These are phyloP conservation scores for Russula sp. DNA, from an alignment of 768 basidiomycete genomes.

Conservation along the genomic window DNA sequence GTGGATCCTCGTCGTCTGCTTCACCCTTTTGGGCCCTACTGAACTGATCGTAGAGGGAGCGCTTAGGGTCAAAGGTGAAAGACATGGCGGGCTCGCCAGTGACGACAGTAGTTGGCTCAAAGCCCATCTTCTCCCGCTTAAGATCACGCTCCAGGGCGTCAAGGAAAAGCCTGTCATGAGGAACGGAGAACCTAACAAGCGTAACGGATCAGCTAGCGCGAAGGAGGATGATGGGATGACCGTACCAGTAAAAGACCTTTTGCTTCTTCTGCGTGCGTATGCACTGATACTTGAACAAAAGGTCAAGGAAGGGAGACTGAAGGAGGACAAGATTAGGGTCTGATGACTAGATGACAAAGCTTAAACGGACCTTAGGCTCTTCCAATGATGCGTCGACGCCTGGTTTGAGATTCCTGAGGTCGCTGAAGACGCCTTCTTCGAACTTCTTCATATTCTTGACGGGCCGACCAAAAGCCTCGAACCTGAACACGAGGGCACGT, in stretches of 20 bases:
- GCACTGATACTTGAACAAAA: slow-evolving; percentile 93
- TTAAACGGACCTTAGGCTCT: slow-evolving; percentile 75
- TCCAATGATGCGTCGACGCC: slow-evolving; percentile 89
- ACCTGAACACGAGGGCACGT: slow-evolving; percentile 87
- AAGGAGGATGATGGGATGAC: neutral
- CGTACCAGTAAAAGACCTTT: slow-evolving; percentile 97
- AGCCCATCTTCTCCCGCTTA: slow-evolving; percentile 89
- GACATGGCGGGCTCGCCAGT: slow-evolving; percentile 79
- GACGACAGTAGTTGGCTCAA: slow-evolving; percentile 74
- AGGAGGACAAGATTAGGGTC: slow-evolving; percentile 20
- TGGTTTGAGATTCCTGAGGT: slow-evolving; percentile 89
- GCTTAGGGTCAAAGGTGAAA: slow-evolving; percentile 83
- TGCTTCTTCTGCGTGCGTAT: slow-evolving; percentile 98
- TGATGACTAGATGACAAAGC: neutral
- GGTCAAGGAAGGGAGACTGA: slow-evolving; percentile 87
- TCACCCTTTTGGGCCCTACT: slow-evolving; percentile 39
- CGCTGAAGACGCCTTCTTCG: slow-evolving; percentile 93
- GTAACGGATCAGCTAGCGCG: slow-evolving; percentile 27
- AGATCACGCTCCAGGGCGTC: slow-evolving; percentile 95
- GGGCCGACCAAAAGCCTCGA: slow-evolving; percentile 88
- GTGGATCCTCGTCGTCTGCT: slow-evolving; percentile 25
- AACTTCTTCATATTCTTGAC: slow-evolving; percentile 95
- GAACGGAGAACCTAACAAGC: slow-evolving; percentile 81
- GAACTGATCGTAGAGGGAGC: slow-evolving; percentile 87
- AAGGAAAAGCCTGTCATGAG: slow-evolving; percentile 93